Conservation (phyloP, 192 early-diverging fungal genomes). For the Helicostylum pulchrum region DNA sequence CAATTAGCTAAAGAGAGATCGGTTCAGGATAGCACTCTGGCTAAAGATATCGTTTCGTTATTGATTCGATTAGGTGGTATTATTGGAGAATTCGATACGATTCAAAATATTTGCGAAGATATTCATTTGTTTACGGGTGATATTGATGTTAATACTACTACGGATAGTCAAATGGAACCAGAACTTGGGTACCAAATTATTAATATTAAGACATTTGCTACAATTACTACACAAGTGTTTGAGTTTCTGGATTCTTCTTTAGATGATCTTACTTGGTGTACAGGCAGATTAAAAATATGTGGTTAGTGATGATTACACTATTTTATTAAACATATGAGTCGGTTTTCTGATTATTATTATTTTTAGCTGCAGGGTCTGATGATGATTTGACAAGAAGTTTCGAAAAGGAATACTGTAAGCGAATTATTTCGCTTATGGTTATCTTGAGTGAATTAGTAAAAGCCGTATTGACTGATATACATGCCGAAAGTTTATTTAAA, state of each 20-base stretch:
- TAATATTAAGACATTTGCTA: slow-evolving; percentile 37
- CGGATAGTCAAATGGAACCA: slow-evolving; percentile 17
- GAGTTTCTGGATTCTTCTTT: slow-evolving; percentile 40
- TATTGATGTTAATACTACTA: slow-evolving; percentile 4
- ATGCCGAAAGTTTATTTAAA: slow-evolving; percentile 49
- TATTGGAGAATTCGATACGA: slow-evolving; percentile 27
- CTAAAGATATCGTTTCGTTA: slow-evolving; percentile 40
- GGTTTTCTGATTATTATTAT: background rate
- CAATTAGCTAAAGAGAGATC: slow-evolving; percentile 38
- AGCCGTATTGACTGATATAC: slow-evolving; percentile 33
- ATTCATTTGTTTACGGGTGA: slow-evolving; percentile 26
- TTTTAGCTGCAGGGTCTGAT: background rate
- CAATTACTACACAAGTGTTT: slow-evolving; percentile 38
- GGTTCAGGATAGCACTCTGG: slow-evolving; percentile 39
- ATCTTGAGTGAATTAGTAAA: slow-evolving; percentile 41
- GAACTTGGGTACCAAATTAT: slow-evolving; percentile 37
- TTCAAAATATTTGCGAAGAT: slow-evolving; percentile 33
- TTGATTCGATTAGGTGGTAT: slow-evolving; percentile 38
- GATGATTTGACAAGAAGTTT: slow-evolving; percentile 23
- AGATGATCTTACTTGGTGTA: slow-evolving; percentile 51
- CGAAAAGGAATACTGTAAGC: slow-evolving; percentile 41
- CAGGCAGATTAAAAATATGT: slow-evolving; percentile 31
- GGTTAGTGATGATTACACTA: background rate
- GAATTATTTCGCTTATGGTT: slow-evolving; percentile 37
- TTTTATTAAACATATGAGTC: background rate